Percentiles rank a stretch among this genome's conserved stretches.
These are phyloP conservation scores for Serendipita sp. DNA, from an alignment of 768 basidiomycete species.

Conservation along the genomic window DNA sequence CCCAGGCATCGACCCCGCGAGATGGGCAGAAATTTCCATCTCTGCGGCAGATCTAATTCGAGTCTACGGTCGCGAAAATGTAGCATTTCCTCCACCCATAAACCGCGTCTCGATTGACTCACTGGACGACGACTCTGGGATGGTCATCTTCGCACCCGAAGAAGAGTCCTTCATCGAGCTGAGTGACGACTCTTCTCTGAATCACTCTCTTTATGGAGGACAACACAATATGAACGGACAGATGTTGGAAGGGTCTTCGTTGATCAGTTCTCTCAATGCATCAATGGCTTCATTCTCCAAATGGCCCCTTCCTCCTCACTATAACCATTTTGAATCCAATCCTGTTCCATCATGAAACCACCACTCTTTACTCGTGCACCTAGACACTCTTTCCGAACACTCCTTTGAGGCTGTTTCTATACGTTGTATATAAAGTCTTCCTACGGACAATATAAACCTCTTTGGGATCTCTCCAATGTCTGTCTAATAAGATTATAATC, in stretches of 20 bases:
- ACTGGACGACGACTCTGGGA: not conserved
- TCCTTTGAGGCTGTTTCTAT: too few species aligned
- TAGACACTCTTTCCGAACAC: too few species aligned
- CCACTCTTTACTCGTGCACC: too few species aligned
- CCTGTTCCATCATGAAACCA: too few species aligned
- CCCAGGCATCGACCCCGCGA: not conserved
- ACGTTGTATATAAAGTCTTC: too few species aligned
- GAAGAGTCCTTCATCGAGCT: not conserved
- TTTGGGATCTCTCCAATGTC: too few species aligned
- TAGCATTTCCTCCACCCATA: not conserved
- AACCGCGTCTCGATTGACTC: not conserved
- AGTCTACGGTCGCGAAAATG: not conserved
- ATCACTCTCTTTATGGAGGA: not conserved
- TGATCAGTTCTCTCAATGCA: not conserved
- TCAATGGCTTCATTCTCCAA: constrained; percentile 4
- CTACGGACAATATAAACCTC: too few species aligned
- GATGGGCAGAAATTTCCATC: not conserved
- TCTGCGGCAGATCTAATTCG: not conserved
- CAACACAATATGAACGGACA: not conserved
- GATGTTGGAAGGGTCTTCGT: not conserved
- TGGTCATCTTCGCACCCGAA: not conserved
- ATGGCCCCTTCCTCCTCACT: constrained; percentile 3
- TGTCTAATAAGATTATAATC: too few species aligned
- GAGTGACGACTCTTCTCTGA: not conserved
- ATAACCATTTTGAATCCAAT: not conserved